phyloP scores from a whole-genome alignment of 768 basidiomycete genomes.

The Tulasnella sp. region DNA sequence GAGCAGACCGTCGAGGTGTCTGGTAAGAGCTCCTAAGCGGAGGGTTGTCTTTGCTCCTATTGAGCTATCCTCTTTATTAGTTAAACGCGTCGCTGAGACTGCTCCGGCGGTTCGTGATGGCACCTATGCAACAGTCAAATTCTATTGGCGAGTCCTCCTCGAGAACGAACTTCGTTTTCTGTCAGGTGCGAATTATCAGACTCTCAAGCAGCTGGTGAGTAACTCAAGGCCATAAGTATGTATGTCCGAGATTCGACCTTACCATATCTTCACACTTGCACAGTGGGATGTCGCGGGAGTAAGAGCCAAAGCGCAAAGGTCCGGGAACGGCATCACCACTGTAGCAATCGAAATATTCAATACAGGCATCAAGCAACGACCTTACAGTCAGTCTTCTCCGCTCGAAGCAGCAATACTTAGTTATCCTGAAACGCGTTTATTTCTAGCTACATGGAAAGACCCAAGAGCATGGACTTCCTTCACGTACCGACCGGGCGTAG shows the following conservation, averaged over 20 bases:
- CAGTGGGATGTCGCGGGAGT: not conserved
- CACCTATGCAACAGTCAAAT: not conserved
- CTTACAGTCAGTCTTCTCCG: not conserved
- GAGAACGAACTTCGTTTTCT: not conserved
- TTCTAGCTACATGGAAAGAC: not conserved
- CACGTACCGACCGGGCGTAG: not conserved
- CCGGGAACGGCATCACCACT: not conserved
- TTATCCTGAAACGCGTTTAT: not conserved
- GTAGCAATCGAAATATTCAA: not conserved
- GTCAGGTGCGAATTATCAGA: not conserved
- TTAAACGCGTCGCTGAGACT: not conserved
- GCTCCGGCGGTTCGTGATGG: not conserved
- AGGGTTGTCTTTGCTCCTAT: not conserved
- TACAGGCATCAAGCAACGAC: not conserved
- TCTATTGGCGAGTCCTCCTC: not conserved
- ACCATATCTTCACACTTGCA: not conserved
- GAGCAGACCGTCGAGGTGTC: not conserved
- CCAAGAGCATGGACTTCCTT: not conserved
- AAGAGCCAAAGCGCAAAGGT: not conserved
- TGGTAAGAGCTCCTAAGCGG: not conserved
- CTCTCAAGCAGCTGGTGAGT: not conserved
- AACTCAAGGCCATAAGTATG: not conserved
- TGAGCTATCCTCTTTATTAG: not conserved
- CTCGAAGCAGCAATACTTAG: not conserved
- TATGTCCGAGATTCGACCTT: not conserved